Base-by-base conservation (phyloP, 2,329 filamentous ascomycete genomes). In the Alternaria atra region DNA sequence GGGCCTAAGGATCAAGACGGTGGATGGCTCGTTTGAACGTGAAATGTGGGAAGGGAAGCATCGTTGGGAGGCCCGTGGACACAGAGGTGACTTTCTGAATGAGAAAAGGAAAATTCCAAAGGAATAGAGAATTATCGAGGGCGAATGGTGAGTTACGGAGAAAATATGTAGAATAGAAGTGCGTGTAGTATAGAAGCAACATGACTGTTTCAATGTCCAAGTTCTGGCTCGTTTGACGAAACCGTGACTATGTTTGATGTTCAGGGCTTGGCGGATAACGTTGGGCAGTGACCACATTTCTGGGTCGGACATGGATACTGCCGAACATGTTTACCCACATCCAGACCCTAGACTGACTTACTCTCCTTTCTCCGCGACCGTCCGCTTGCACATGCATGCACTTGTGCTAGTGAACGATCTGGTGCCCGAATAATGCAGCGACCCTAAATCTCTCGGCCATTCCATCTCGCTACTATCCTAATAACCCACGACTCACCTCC, bases 231-330 rank as follows among this genome's bases (percentile, higher is more conserved):
- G 35, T 27, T 43, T 43, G 23, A 43, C 43, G 1, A 32, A 13
- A 15, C 13, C 12, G 20, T 43, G 20, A n/a, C 27, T 12, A 30
- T 37, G 20, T 46, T 29, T 42, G 52, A 15, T 44, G 42, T 46
- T 37, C 17, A 53, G 50, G 48, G 51, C 50, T 53, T 55, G 60
- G 52, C 52, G 43, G 29, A 44, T 6, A 17, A 35, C 27, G 12
- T 58, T 59, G 60, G 65, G 58, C 60, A 60, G 58, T 61, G 63
- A 64, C 67, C 55, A 65, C 59, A 58, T 68, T 55, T 66, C 60
- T 58, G 65, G 52, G 60, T 53, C 57, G 51, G 64, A 62, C 63
- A 62, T 63, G 54, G 57, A 58, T 50, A 37, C 44, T 42, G 40
- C 60, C 53, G 52, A 51, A 42, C 50, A 52, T 60, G 53, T 40